Percentiles rank a stretch among this genome's conserved stretches.
phyloP scores from a whole-genome alignment of 1,284 basidiomycete species.

The Athelia psychrophila region DNA sequence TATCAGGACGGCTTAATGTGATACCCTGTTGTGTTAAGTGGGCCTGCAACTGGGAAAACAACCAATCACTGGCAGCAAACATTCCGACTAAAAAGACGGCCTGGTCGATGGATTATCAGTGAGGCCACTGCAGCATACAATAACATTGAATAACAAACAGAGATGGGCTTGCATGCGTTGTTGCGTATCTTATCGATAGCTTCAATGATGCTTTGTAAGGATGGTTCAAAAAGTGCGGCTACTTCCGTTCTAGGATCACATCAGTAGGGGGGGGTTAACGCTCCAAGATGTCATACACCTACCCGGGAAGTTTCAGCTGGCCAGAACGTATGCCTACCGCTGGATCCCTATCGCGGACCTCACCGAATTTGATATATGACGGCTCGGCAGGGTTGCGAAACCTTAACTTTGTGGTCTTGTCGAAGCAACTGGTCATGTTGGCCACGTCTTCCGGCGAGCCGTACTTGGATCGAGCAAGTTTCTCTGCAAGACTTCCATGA shows the following conservation, averaged over 20 bases:
- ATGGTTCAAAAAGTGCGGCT: slow-evolving; percentile 37
- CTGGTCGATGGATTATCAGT: too few relatives aligned
- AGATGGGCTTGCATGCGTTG: slow-evolving; percentile 22
- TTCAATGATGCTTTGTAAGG: slow-evolving; percentile 27
- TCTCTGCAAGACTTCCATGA: slow-evolving; percentile 19
- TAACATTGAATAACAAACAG: slow-evolving; percentile 13
- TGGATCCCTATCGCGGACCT: slow-evolving; percentile 31
- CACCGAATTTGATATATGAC: slow-evolving; percentile 40
- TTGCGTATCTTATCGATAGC: slow-evolving; percentile 28
- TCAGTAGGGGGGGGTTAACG: background rate
- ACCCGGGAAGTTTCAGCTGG: slow-evolving; percentile 37
- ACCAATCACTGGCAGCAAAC: slow-evolving; percentile 37
- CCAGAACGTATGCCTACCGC: slow-evolving; percentile 36
- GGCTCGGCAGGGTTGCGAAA: slow-evolving; percentile 32
- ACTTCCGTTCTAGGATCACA: slow-evolving; percentile 21
- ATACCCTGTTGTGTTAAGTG: slow-evolving; percentile 26
- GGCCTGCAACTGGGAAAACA: slow-evolving; percentile 24
- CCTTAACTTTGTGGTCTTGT: slow-evolving; percentile 37
- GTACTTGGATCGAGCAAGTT: slow-evolving; percentile 30
- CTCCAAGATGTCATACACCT: slow-evolving; percentile 3
- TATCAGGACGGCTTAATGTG: slow-evolving; percentile 40
- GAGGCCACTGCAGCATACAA: background rate
- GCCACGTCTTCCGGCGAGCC: slow-evolving; percentile 23
- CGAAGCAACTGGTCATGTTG: slow-evolving; percentile 35
- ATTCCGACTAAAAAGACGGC: slow-evolving; percentile 36